Evolutionary conservation across 306 rosid genomes (phyloP), one percentile per base, ranked within the genome.

Genomic region (Fagus sylvatica): DNA sequence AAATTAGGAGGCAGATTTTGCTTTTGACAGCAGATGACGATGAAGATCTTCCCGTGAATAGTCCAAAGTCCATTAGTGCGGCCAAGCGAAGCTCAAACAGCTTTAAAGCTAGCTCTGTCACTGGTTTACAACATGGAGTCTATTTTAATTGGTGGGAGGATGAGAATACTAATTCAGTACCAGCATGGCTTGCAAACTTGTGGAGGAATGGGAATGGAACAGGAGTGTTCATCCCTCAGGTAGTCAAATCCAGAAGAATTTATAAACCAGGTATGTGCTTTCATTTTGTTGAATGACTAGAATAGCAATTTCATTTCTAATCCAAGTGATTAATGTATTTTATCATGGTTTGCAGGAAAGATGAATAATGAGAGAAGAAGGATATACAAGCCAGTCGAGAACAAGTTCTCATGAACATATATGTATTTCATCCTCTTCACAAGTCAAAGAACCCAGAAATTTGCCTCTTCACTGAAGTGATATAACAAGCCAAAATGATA

Each of bases 171-270:
- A 59, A 53, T 55, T 66, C 80, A 62, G 84, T 80, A 0, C 92
- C 94, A 0, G 61, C 74, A 75, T 82, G 93, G 82, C 81, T 81
- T 36, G 62, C 75, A 55, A 89, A 88, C 67, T 60, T 80, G 79
- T 86, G 92, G 89, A 79, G 71, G 76, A 76, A 55, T 71, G 51
- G 51, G 11, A 46, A 46, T 46, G 51, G 51, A 46, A 46, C 96
- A 22, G 96, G 98, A 0, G 94, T 93, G 32, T 93, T 93, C 85
- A 93, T 90, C 76, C 98, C 98, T 13, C 90, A 74, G 61, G 87
- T 42, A 39, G 73, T 69, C 37, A 9, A 75, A 65, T 71, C 84
- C 81, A 82, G 19, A 55, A 83, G 75, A 85, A 69, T 74, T 39
- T 66, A 74, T 9, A 87, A 53, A 76, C 43, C 75, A 78, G 89